phyloP scores from a whole-genome alignment of 2,329 filamentous ascomycete genomes.

The Calonectria fujianensis region DNA sequence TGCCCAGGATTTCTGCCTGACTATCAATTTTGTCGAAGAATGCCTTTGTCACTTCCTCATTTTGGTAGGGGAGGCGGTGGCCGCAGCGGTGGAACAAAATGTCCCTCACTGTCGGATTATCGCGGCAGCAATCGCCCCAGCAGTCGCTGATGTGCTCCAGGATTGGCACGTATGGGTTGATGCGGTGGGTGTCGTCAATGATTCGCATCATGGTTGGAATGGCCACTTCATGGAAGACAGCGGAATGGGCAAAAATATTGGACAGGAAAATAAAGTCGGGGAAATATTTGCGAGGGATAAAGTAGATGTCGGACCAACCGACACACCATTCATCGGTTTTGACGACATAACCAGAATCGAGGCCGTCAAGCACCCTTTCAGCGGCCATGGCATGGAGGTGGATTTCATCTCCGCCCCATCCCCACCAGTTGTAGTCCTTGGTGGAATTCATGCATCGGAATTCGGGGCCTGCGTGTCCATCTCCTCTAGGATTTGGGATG shows the following conservation, averaged over 20 bases:
- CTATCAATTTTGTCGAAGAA: background rate
- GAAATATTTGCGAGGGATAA: constrained; percentile 1
- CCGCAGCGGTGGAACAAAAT: background rate
- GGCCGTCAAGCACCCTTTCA: background rate
- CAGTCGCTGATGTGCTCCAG: constrained; percentile 11
- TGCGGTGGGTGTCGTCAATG: constrained; percentile 1
- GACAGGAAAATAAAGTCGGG: background rate
- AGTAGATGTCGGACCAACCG: constrained; percentile 14
- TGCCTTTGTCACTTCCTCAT: background rate
- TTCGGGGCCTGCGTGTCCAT: background rate
- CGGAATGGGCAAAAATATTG: background rate
- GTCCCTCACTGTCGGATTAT: background rate
- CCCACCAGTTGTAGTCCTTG: constrained; percentile 11
- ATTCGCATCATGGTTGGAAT: constrained; percentile 7
- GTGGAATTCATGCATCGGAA: constrained; percentile 5
- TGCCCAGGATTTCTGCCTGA: background rate
- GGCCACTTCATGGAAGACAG: constrained; percentile 1
- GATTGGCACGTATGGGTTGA: background rate
- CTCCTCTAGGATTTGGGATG: background rate
- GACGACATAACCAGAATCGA: background rate
- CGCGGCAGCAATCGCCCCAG: background rate
- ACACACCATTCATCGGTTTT: constrained; percentile 2
- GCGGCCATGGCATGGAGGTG: constrained; percentile 7
- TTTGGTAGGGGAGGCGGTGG: background rate
- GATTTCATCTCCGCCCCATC: constrained; percentile 2